phyloP scores from a whole-genome alignment of 352 stramenopile genomes.

The Lagenidium giganteum region DNA sequence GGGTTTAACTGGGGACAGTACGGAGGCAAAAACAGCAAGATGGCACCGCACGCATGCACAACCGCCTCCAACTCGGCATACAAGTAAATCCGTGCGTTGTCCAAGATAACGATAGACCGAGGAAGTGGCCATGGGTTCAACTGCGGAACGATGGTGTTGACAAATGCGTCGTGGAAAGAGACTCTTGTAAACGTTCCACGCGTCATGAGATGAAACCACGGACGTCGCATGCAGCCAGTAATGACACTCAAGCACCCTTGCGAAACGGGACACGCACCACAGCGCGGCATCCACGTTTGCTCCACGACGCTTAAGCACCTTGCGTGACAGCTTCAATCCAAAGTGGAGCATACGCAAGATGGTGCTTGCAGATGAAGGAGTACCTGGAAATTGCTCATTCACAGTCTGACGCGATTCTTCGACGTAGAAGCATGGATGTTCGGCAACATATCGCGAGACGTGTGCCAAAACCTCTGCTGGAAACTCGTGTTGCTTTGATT shows the following conservation, averaged over 20 bases:
- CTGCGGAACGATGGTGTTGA: conserved; percentile 1
- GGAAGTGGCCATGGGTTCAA: conserved; percentile 13
- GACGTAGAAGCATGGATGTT: conserved; percentile 19
- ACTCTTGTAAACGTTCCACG: conserved; percentile 5
- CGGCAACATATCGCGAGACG: conserved; percentile 1
- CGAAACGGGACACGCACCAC: conserved; percentile 8
- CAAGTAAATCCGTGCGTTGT: conserved; percentile 25
- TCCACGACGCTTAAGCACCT: conserved; percentile 16
- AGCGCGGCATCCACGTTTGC: conserved; percentile 1
- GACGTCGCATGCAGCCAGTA: conserved; percentile 4
- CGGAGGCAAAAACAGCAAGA: conserved; percentile 8
- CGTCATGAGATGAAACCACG: conserved; percentile 8
- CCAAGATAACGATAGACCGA: conserved; percentile 17
- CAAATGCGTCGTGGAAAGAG: conserved; percentile 5
- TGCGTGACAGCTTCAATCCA: conserved; percentile 8
- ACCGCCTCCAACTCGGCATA: conserved; percentile 3
- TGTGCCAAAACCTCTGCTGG: conserved; percentile 1
- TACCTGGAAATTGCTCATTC: too few relatives aligned
- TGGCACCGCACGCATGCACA: conserved; percentile 4
- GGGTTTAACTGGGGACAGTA: conserved; percentile 14
- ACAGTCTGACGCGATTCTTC: too few relatives aligned
- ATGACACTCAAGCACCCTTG: conserved; percentile 7
- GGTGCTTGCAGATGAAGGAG: conserved; percentile 10
- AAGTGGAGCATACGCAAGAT: conserved; percentile 17
- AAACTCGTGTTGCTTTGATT: too few relatives aligned